Evolutionary conservation across 208 protist species (phyloP).

Genomic region (Leishmania major): DNA sequence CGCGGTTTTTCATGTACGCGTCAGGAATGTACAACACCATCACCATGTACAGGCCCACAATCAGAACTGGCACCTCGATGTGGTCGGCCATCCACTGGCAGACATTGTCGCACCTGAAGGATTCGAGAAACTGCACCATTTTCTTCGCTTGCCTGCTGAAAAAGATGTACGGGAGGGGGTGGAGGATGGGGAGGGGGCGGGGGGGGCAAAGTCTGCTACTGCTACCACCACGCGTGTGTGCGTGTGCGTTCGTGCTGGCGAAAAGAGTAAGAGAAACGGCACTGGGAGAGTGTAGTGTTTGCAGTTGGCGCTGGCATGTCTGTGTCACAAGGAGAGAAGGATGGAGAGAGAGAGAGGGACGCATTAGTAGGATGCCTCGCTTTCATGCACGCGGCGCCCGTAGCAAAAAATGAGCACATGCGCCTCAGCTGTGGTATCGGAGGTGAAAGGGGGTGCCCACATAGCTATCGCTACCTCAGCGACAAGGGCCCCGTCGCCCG

Average conservation of each 20-base stretch:
- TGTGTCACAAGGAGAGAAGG: not conserved
- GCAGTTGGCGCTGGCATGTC: not conserved
- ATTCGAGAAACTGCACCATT: not conserved
- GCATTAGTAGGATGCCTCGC: not conserved
- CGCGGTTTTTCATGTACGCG: constrained; percentile 72
- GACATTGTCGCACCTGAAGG: constrained; percentile 44
- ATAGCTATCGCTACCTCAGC: not conserved
- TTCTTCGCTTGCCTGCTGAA: not conserved
- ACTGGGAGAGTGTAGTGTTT: not conserved
- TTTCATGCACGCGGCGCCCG: not conserved
- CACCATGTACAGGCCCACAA: constrained; percentile 47
- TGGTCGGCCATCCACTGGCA: constrained; percentile 54
- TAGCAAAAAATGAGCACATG: not conserved
- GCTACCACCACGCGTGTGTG: not conserved
- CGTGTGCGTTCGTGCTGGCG: not conserved
- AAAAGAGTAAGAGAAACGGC: not conserved
- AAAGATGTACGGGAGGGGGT: not conserved
- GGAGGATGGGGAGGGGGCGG: not conserved
- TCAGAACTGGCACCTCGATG: constrained; percentile 50
- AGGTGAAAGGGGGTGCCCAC: not conserved
- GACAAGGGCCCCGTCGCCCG: not conserved
- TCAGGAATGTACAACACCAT: constrained; percentile 62
- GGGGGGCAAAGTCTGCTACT: not conserved
- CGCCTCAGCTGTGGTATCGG: not conserved
- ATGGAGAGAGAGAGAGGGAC: not conserved